These are phyloP conservation scores for Lactarius deliciosus DNA, from an alignment of 768 basidiomycete species.

Conservation along the genomic window DNA sequence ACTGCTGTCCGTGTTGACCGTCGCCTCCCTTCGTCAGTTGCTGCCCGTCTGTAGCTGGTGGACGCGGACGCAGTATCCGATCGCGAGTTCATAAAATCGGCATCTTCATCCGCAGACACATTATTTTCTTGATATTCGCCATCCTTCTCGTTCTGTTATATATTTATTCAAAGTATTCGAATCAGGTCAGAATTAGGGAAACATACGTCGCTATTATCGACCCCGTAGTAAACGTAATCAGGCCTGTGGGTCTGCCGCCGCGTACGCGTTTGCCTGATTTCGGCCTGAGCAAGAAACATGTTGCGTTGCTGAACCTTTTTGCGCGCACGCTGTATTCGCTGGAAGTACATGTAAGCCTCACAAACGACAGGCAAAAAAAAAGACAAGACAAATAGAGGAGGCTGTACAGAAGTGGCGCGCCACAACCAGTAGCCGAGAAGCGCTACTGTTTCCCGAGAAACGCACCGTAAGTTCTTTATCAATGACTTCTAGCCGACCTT, in stretches of 20 bases:
- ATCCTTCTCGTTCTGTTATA: constrained; percentile 47
- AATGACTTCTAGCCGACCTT: constrained; percentile 62
- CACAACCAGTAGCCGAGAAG: background rate
- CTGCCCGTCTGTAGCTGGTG: constrained; percentile 20
- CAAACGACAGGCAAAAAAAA: constrained; percentile 3
- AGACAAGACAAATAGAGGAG: constrained; percentile 5
- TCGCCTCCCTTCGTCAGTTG: constrained; percentile 35
- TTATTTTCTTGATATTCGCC: constrained; percentile 68
- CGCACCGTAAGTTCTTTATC: constrained; percentile 72
- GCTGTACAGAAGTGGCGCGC: constrained; percentile 13
- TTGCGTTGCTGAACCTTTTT: constrained; percentile 69
- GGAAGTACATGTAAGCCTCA: constrained; percentile 29
- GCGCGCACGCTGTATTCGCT: constrained; percentile 72
- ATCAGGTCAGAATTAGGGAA: constrained; percentile 21
- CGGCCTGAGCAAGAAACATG: constrained; percentile 67
- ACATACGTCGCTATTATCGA: constrained; percentile 64
- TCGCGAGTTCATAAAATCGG: constrained; percentile 39
- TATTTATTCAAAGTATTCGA: constrained; percentile 37
- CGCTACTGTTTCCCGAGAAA: constrained; percentile 31
- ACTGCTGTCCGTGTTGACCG: constrained; percentile 45
- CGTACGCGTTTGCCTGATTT: constrained; percentile 77
- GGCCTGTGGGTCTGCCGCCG: constrained; percentile 69
- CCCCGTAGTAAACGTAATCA: constrained; percentile 78
- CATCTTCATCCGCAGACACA: constrained; percentile 24
- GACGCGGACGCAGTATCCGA: constrained; percentile 29